Conservation (phyloP, 1,284 basidiomycete genomes). For the Phlebopus sp. region DNA sequence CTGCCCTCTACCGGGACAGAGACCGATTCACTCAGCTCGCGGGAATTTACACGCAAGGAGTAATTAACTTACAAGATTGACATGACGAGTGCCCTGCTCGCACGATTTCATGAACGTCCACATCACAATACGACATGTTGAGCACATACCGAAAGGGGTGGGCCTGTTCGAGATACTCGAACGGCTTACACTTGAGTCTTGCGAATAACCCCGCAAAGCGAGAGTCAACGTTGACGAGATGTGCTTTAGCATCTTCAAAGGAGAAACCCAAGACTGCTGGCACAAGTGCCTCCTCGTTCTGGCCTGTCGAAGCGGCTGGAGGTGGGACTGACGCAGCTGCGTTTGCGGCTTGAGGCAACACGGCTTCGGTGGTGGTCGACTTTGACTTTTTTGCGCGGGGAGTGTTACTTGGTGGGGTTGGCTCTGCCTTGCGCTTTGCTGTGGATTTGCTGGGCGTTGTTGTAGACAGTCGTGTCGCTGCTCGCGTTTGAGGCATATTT, state of each 20-base stretch:
- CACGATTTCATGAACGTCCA: neutral
- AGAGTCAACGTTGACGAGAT: conserved; percentile 65
- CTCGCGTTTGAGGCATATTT: conserved; percentile 14
- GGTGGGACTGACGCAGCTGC: conserved; percentile 1
- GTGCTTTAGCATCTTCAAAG: conserved; percentile 69
- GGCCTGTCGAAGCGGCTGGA: neutral
- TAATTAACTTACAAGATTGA: conserved; percentile 62
- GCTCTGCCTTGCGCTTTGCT: conserved; percentile 8
- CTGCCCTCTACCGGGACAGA: conserved; percentile 54
- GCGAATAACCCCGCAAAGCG: conserved; percentile 73
- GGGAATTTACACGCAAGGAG: neutral
- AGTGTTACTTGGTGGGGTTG: conserved; percentile 1
- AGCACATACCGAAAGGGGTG: conserved; percentile 67
- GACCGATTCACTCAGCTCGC: neutral
- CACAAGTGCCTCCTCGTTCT: conserved; percentile 34
- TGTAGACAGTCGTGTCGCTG: conserved; percentile 5
- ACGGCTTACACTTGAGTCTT: conserved; percentile 68
- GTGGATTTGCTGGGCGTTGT: neutral
- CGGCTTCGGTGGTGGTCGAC: neutral
- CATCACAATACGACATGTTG: neutral
- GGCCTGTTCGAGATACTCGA: conserved; percentile 65
- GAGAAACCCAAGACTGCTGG: conserved; percentile 72
- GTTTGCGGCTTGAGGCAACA: neutral
- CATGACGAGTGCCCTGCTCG: conserved; percentile 54
- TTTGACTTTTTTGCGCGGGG: conserved; percentile 9